Base-by-base conservation (phyloP, 108 stramenopile genomes). In the Seminavis robusta region DNA sequence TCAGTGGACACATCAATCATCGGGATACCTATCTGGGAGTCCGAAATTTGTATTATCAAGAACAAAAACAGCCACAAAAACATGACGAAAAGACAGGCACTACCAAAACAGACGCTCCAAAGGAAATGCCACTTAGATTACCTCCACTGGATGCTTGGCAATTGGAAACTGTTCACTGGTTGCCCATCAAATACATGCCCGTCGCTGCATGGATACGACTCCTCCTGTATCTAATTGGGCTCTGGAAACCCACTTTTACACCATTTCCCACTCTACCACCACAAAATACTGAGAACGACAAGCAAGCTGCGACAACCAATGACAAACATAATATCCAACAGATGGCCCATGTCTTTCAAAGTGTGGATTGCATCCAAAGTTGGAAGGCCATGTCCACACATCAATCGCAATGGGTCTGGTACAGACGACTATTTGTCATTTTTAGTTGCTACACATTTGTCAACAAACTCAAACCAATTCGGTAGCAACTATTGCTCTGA, bases 331-430 rank as follows among this genome's bases (percentile, higher is more conserved):
- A 30, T 30, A 41, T 26, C 23, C 31, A 52, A 32, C 8, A 6
- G 24, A 39, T 66, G 28, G 10, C n/a, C 20, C 47, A 29, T 9
- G 46, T 61, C 0, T 63, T 39, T 50, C 65, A 62, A 28, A 20
- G 63, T 47, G 50, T 59, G 15, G 40, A 74, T 21, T 85, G 85
- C 9, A 13, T 28, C 2, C 50, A 79, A 5, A 82, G 82, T 38
- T 92, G 90, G 87, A 68, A 45, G 29, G 78, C 85, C 17, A 92
- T 92, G 91, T 69, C 81, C 16, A 74, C 79, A 2, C 91, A 92
- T 52, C 42, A 56, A 11, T 84, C 80, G 49, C 91, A 92, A 61
- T 92, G 84, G 54, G 91, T 92, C 19, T 92, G 91, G 91, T 92
- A 92, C 61, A 80, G 91, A 41, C 77, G 83, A 17, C 69, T 92